Evolutionary conservation across 1,284 basidiomycete species (phyloP).

Genomic region (Tilletia indica): DNA sequence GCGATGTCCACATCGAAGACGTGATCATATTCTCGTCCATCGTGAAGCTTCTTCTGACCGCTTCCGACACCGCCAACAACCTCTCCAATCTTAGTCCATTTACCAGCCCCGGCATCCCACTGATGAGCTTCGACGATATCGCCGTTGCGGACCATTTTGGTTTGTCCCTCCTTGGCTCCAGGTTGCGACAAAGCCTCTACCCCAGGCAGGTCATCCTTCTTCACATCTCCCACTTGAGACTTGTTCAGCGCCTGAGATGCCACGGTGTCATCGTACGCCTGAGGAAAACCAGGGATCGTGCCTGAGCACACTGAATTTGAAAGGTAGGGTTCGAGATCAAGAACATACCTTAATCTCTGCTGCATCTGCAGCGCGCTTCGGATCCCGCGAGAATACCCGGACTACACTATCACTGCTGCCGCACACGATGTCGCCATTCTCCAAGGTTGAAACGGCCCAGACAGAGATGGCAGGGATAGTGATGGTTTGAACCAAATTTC

Average conservation of each 20-base stretch:
- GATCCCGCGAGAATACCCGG: slow-evolving; percentile 77
- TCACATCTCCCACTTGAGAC: slow-evolving; percentile 81
- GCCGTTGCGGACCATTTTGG: slow-evolving; percentile 67
- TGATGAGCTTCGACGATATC: slow-evolving; percentile 48
- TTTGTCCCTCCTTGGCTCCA: slow-evolving; percentile 88
- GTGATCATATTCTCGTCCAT: slow-evolving; percentile 93
- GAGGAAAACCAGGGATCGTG: background rate
- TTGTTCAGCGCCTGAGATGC: slow-evolving; percentile 49
- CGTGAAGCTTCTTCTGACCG: slow-evolving; percentile 77
- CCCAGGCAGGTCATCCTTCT: slow-evolving; percentile 81
- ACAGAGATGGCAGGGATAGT: slow-evolving; percentile 89
- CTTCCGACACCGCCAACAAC: slow-evolving; percentile 91
- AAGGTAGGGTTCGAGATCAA: background rate
- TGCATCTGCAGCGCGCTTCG: slow-evolving; percentile 71
- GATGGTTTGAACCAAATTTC: slow-evolving; percentile 79
- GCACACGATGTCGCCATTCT: slow-evolving; percentile 84
- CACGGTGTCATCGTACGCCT: slow-evolving; percentile 41
- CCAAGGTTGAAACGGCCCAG: slow-evolving; percentile 81
- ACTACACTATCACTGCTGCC: slow-evolving; percentile 84
- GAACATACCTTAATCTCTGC: slow-evolving; percentile 57
- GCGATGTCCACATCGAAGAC: slow-evolving; percentile 97
- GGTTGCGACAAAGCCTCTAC: slow-evolving; percentile 69
- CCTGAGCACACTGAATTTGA: background rate
- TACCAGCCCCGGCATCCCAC: slow-evolving; percentile 70
- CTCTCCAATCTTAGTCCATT: slow-evolving; percentile 91